A percentile compares a stretch with the other conserved stretches of the same genome.
Conservation (phyloP, 2,329 filamentous ascomycete species). For the Endothia cerciana region DNA sequence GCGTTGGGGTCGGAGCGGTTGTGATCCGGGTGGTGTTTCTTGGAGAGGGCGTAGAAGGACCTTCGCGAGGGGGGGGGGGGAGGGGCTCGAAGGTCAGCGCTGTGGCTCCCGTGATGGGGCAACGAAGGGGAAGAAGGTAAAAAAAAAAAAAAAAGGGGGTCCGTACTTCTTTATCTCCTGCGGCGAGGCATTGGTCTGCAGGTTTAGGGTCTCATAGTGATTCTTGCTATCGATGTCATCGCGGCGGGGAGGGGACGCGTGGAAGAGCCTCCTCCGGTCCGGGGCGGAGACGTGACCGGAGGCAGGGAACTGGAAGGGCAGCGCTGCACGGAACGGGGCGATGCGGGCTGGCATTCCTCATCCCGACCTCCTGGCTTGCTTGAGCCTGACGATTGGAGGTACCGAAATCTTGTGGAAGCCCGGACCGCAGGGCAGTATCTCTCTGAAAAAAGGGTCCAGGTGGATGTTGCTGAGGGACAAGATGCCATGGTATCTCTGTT, state of each 20-base stretch:
- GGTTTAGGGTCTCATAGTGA: slow-evolving; percentile 81
- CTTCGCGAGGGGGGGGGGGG: slow-evolving; percentile 40
- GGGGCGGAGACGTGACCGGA: slow-evolving; percentile 5
- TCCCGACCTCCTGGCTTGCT: slow-evolving; percentile 44
- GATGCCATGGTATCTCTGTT: background rate
- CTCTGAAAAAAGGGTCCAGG: background rate
- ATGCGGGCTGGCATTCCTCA: slow-evolving; percentile 66
- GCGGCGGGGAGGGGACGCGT: slow-evolving; percentile 36
- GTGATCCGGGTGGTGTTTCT: slow-evolving; percentile 88
- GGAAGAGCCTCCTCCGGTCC: slow-evolving; percentile 33
- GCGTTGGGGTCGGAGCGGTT: slow-evolving; percentile 78
- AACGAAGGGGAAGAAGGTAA: too few species aligned
- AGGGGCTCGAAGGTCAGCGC: background rate
- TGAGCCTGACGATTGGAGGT: slow-evolving; percentile 17
- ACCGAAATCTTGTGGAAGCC: background rate
- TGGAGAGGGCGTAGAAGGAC: slow-evolving; percentile 89
- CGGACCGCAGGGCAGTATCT: background rate
- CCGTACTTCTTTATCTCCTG: slow-evolving; percentile 82
- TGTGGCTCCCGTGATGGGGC: background rate
- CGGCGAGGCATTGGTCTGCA: slow-evolving; percentile 70
- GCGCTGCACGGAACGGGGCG: slow-evolving; percentile 36
- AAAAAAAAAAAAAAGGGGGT: background rate
- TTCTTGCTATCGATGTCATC: slow-evolving; percentile 50
- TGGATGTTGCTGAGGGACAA: background rate
- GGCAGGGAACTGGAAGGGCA: slow-evolving; percentile 28